Base-by-base conservation (phyloP, 1,139 yeast species). In the Pneumocystis murina region DNA sequence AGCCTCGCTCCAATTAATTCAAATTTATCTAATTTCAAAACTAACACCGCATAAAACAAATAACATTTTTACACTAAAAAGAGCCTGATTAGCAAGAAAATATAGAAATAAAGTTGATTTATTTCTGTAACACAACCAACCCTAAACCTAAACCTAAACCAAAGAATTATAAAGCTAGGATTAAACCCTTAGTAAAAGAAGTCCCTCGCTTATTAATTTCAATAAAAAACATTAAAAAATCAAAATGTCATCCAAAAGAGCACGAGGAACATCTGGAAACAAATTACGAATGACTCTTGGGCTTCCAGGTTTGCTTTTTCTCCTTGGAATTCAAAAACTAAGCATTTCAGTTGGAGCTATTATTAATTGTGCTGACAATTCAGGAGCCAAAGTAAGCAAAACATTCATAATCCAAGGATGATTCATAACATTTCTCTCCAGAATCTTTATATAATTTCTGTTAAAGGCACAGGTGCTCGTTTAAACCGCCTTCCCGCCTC, bases 401-500 rank as follows among this genome's bases (percentile, higher is more conserved):
- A 38, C n/a, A 14, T 38, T 14, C n/a, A 14, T 38, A 16, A 38
- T 14, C 1, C 16, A 38, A 38, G 10, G 1, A 1, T 38, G 16
- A 38, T 36, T 36, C 16, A 36, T 14, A 14, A 14, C 16, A 38
- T 38, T 16, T 16, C 8, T 14, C 5, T 1, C 16, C n/a, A 48
- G 86, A 92, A 91, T 89, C 86, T 94, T 78, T 89, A 91, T 86
- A 85, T 94, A 82, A 82, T 94, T 78, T 92, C 99, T 82, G 99
- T 94, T 79, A 92, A 91, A 85, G 98, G 98, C 76, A 80, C 83
- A 78, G 98, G 98, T 85, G 97, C 98, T 75, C 91, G 97, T 86
- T 88, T 94, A 80, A 94, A 92, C 92, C 92, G 98, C 86, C 87
- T 94, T 76, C 99, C 99, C 80, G 98, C 98, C 77, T 98, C 98